These are phyloP conservation scores for Orychophragmus violaceus DNA, from an alignment of 345 rosid genomes.

Conservation along the genomic window DNA sequence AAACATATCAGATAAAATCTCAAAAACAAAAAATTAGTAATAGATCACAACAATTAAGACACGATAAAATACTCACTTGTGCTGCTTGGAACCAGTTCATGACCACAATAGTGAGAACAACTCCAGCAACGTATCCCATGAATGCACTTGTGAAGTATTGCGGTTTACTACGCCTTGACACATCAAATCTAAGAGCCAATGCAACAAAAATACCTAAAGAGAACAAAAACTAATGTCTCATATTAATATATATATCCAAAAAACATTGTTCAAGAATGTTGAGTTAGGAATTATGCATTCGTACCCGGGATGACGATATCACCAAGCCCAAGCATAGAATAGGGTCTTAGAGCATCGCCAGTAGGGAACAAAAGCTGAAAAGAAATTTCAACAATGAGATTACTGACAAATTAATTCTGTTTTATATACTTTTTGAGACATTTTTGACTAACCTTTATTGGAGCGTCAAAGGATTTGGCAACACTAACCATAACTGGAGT, in stretches of 20 bases:
- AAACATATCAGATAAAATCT: neutral
- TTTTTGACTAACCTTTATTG: conserved; percentile 74
- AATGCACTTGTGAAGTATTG: conserved; percentile 97
- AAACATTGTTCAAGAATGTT: neutral
- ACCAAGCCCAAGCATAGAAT: conserved; percentile 99
- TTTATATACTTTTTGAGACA: neutral
- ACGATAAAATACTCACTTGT: conserved; percentile 45
- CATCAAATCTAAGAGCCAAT: conserved; percentile 88
- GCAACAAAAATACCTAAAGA: conserved; percentile 93
- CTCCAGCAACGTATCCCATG: conserved; percentile 66
- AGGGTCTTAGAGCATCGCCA: conserved; percentile 64
- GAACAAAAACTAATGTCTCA: neutral
- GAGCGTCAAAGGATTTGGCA: conserved; percentile 98
- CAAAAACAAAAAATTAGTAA: neutral
- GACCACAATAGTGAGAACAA: conserved; percentile 79
- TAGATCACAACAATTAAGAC: neutral
- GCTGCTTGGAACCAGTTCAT: conserved; percentile 99
- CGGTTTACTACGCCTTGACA: conserved; percentile 69
- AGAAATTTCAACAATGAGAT: neutral
- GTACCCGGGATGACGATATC: conserved; percentile 97
- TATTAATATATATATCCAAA: neutral
- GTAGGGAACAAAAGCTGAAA: conserved; percentile 95
- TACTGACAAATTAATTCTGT: neutral
- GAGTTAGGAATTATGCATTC: neutral
- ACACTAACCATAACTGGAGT: conserved; percentile 99